Conservation (phyloP, 2,329 filamentous ascomycete genomes). For the Venturiaceae sp. region DNA sequence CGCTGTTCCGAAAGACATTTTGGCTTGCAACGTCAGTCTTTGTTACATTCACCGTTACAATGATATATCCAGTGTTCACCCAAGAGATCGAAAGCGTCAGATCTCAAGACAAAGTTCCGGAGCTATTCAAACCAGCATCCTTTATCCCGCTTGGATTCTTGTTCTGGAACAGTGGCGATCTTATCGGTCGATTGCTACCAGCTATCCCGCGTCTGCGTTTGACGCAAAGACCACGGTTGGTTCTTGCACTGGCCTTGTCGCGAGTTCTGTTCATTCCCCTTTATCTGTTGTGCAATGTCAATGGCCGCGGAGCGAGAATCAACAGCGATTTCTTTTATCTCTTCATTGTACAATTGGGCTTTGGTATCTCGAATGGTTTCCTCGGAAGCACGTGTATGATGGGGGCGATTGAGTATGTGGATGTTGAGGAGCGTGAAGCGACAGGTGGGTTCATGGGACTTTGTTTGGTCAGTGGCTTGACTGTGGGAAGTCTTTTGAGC, state of each 20-base stretch:
- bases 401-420: constrained; percentile 72
- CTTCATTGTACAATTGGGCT: constrained; percentile 69
- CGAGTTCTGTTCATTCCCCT: constrained; percentile 68
- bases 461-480: constrained; percentile 75
- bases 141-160: constrained; percentile 90
- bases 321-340: constrained; percentile 83
- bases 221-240: constrained; percentile 50
- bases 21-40: constrained; percentile 72
- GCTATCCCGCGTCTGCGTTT: constrained; percentile 46
- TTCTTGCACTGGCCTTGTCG: constrained; percentile 59
- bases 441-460: constrained; percentile 91
- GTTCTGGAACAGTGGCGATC: constrained; percentile 86
- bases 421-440: constrained; percentile 73
- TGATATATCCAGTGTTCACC: constrained; percentile 95
- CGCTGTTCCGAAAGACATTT: constrained; percentile 66
- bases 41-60: constrained; percentile 72
- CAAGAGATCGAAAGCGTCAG: constrained; percentile 34
- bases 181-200: constrained; percentile 64
- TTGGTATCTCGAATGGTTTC: constrained; percentile 81
- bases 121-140: constrained; percentile 58
- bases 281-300: constrained; percentile 83
- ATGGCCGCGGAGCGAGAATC: constrained; percentile 61
- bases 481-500: constrained; percentile 79
- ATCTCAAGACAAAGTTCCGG: constrained; percentile 33
- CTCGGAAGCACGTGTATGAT: constrained; percentile 87